Base-by-base conservation (phyloP, 495 filamentous ascomycete genomes). In the Penicillium egyptiacum region DNA sequence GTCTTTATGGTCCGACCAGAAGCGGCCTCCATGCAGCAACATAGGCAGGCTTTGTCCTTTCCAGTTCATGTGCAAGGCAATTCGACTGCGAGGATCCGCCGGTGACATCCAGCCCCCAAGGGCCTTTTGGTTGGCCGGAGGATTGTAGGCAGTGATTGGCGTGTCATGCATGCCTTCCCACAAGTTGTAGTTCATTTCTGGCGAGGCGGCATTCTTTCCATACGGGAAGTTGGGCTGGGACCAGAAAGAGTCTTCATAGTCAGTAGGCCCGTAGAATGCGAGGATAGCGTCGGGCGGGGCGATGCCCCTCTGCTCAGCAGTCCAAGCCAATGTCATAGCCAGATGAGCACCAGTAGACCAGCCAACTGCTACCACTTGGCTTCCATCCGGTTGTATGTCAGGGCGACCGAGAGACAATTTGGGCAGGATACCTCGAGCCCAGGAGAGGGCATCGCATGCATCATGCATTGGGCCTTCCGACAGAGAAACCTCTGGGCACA, bases 271-370 rank as follows among this genome's bases (percentile, higher is more conserved):
- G 53, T 84, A 85, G 61, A 85, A 81, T 5, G 72, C 65, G 8
- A 85, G 62, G 16, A 83, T 73, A 0, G 75, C 81, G 5, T 74
- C 52, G 0, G 81, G 80, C 1, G 79, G 72, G 12, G 25, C 39
- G 2, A 81, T 16, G 0, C 68, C 70, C 9, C 14, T 53, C 28
- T 0, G 40, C 31, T 16, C 11, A 0, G 72, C 58, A 1, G 78
- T 80, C 64, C 65, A 83, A 0, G 54, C 78, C 0, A 77, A 37
- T 6, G 75, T 66, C 70, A 83, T 75, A 11, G 81, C 81, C 0
- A 85, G 67, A 19, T 75, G 72, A 1, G 79, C 82, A 6, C 82
- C 82, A 0, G 75, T 71, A 0, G 81, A 84, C 82, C 81, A 86
- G 0, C 83, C 81, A 6, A 86, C 63, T 0, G 68, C 75, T 4